Evolutionary conservation across 257 asterid genomes (phyloP).

Genomic region (Plantago ovata): DNA sequence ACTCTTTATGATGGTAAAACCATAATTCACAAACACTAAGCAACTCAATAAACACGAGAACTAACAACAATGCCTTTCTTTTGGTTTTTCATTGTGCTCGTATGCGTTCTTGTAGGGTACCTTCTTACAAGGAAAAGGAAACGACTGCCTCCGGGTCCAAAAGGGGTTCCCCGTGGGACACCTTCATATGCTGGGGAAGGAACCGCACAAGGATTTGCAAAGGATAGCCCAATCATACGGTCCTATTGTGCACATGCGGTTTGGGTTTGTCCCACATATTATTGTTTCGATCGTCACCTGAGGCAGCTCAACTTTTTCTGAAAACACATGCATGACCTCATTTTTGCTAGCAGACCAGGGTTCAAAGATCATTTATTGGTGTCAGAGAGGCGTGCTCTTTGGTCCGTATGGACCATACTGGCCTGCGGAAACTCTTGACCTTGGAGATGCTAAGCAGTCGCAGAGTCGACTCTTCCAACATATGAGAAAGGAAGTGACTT

Average conservation of each 20-base stretch:
- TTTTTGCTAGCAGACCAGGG: constrained; percentile 15
- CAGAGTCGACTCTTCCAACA: too few relatives aligned
- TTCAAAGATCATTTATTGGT: too few relatives aligned
- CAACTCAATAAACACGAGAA: too few relatives aligned
- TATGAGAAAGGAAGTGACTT: too few relatives aligned
- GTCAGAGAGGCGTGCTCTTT: too few relatives aligned
- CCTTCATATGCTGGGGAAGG: constrained; percentile 9
- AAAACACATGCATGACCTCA: constrained; percentile 16
- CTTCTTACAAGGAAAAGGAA: constrained; percentile 1
- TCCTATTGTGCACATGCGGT: constrained; percentile 9
- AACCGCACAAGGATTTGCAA: constrained; percentile 11
- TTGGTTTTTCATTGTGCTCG: constrained; percentile 6
- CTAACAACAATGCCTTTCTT: not conserved
- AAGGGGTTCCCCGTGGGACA: constrained; percentile 7
- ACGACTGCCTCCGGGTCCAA: constrained; percentile 17
- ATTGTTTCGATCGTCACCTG: constrained; percentile 17
- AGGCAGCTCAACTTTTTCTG: constrained; percentile 14
- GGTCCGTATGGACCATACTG: too few relatives aligned
- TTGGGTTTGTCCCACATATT: constrained; percentile 10
- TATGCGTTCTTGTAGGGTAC: not conserved
- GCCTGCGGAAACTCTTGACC: too few relatives aligned
- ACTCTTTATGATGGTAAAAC: too few relatives aligned
- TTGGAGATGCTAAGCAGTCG: too few relatives aligned
- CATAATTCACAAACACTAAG: too few relatives aligned
- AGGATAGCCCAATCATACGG: constrained; percentile 6